Evolutionary conservation across 2,329 filamentous ascomycete species (phyloP).

Genomic region (Furcasterigmium furcatum): DNA sequence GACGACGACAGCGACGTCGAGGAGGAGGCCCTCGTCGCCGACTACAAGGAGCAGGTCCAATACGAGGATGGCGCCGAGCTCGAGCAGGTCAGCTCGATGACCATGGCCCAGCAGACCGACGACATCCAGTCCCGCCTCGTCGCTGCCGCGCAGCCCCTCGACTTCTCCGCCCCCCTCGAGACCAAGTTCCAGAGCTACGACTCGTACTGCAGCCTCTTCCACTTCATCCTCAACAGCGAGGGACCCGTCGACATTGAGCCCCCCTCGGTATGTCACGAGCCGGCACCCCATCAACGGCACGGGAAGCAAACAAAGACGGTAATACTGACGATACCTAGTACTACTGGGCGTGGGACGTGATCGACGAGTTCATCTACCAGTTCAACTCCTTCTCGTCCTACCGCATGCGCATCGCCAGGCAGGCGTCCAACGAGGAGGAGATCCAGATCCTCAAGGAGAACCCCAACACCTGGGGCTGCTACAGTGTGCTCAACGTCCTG

Average conservation of each 20-base stretch:
- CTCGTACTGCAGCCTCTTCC: conserved; percentile 98
- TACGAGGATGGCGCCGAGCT: conserved; percentile 80
- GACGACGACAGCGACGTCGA: conserved; percentile 90
- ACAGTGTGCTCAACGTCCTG: conserved; percentile 97
- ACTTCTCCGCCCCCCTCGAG: conserved; percentile 93
- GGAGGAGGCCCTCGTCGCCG: conserved; percentile 92
- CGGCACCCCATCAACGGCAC: not conserved
- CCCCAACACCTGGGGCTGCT: conserved; percentile 99
- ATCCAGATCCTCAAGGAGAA: conserved; percentile 89
- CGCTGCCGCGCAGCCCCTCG: conserved; percentile 89
- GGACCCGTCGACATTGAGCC: conserved; percentile 97
- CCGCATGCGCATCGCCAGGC: conserved; percentile 83
- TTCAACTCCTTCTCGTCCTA: conserved; percentile 99
- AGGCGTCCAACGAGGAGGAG: conserved; percentile 86
- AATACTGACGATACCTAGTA: conserved; percentile 55
- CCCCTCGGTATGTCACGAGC: conserved; percentile 73
- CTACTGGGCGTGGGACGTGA: conserved; percentile 99
- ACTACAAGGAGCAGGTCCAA: conserved; percentile 95
- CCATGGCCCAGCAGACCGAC: conserved; percentile 72
- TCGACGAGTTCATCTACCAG: conserved; percentile 99
- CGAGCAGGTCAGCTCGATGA: conserved; percentile 69
- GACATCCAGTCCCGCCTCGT: conserved; percentile 91
- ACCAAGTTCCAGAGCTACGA: conserved; percentile 99
- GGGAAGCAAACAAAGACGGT: not conserved
- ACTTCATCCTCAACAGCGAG: conserved; percentile 98